A percentile compares a stretch with the other conserved stretches of the same genome.
Evolutionary conservation across 208 protist genomes (phyloP).

Genomic region (Crithidia thermophila): DNA sequence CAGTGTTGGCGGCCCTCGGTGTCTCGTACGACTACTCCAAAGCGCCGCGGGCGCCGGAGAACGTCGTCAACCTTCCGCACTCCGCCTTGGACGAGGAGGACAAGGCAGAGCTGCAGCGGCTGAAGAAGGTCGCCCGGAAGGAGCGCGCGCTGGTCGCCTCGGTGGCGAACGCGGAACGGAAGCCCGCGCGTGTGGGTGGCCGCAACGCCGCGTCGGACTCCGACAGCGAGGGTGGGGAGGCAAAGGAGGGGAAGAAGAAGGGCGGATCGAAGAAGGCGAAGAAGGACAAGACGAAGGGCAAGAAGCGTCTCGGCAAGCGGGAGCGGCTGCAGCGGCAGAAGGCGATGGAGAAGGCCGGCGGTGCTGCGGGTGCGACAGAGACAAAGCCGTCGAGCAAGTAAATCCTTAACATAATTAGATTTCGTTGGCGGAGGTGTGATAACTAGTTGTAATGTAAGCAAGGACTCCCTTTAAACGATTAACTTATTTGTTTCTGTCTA

Average conservation of each 20-base stretch:
- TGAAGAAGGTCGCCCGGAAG: slow-evolving; percentile 49
- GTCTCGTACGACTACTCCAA: slow-evolving; percentile 59
- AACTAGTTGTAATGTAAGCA: background rate
- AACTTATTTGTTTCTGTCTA: too few relatives aligned
- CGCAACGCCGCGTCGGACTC: background rate
- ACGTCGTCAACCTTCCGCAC: slow-evolving; percentile 22
- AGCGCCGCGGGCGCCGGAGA: slow-evolving; percentile 13
- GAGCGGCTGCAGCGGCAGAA: slow-evolving; percentile 28
- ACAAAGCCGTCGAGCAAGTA: background rate
- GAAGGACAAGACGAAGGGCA: slow-evolving; percentile 7
- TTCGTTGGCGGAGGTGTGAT: background rate
- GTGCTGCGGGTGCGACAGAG: background rate
- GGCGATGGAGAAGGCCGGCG: slow-evolving; percentile 2
- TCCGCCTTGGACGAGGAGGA: slow-evolving; percentile 46
- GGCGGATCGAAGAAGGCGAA: background rate
- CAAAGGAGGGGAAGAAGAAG: background rate
- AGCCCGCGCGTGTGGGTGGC: background rate
- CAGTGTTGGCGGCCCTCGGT: slow-evolving; percentile 44
- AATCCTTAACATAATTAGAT: background rate
- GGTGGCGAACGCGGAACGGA: background rate
- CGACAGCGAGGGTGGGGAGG: background rate
- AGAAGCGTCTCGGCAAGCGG: slow-evolving; percentile 34
- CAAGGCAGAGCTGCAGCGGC: slow-evolving; percentile 36
- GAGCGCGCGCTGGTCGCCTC: slow-evolving; percentile 31
- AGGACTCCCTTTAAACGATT: too few relatives aligned